Evolutionary conservation across 163 green algal genomes (phyloP), one percentile per base, ranked within the genome.

Genomic region (Coccomyxa subellipsoidea): DNA sequence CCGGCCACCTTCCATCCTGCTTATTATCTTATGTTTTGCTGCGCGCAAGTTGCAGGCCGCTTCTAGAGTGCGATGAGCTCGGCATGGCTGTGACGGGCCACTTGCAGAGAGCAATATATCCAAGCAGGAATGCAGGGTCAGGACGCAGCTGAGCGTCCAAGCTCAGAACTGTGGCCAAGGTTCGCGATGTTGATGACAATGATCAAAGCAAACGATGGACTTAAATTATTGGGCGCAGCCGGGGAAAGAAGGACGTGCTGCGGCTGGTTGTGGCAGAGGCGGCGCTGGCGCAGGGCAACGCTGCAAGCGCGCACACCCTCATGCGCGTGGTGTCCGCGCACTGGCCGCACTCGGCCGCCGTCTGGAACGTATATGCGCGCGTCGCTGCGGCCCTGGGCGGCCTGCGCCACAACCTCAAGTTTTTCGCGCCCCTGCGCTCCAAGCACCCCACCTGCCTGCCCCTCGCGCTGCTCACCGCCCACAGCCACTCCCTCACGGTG

Each of bases 381-480:
- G 38, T 37, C 8, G 34, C 34, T n/a, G 70, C 70, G 2, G 31
- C 32, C 32, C 32, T 31, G 32, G 70, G 32, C 32, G 32, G 70
- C 54, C n/a, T 81, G 25, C 25, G 29, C 77, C 38, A 53, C 40
- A 34, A 38, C 23, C 32, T 69, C 35, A 88, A 87, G 76, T 84
- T 85, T 78, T 40, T 92, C 54, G 7, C 25, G 12, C 72, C 69
- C 23, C 82, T 89, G 84, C 84, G 87, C 31, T 10, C 71, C 31
- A 82, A 76, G n/a, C 73, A 91, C 80, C 87, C 92, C 31, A 78
- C 79, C 85, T 93, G 87, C 80, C 37, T 93, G n/a, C 88, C 90
- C n/a, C 86, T 97, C 75, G 92, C 92, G 85, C 82, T 95, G 76
- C 79, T 94, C 78, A 36, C 85, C 81, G 91, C 88, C 15, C 84